A percentile compares a stretch with the other conserved stretches of the same genome.
Conservation (phyloP, 2,329 filamentous ascomycete genomes). For the Neoscytalidium dimidiatum region DNA sequence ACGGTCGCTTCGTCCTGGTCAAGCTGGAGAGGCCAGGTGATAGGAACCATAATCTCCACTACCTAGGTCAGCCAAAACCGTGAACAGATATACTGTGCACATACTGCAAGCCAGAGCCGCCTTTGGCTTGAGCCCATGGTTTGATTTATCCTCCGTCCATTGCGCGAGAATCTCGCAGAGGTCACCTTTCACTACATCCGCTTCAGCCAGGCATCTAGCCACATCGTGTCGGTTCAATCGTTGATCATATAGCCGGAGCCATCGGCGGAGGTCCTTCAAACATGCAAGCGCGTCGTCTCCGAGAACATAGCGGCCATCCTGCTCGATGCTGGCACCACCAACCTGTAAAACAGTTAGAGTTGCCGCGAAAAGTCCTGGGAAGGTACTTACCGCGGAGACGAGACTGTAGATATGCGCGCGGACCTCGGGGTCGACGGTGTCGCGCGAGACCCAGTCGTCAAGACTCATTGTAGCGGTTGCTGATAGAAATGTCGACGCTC, state of each 20-base stretch:
- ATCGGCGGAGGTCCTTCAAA: constrained; percentile 89
- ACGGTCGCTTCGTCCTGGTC: constrained; percentile 79
- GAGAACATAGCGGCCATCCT: constrained; percentile 80
- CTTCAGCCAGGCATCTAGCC: constrained; percentile 85
- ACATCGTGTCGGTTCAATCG: constrained; percentile 94
- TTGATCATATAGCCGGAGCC: constrained; percentile 92
- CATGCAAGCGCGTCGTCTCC: constrained; percentile 93
- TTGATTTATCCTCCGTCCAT: constrained; percentile 74
- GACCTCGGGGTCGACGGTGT: constrained; percentile 80
- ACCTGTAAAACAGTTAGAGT: constrained; percentile 58
- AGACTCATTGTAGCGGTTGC: constrained; percentile 25
- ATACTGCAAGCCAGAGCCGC: constrained; percentile 76
- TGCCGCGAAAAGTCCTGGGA: not conserved
- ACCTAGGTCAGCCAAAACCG: constrained; percentile 25
- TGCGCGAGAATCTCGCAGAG: constrained; percentile 83
- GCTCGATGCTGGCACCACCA: constrained; percentile 77
- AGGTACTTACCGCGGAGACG: constrained; percentile 75
- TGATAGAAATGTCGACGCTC: not conserved
- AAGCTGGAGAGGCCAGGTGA: constrained; percentile 91
- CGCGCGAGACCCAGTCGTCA: constrained; percentile 47
- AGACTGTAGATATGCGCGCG: constrained; percentile 92
- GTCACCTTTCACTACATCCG: constrained; percentile 88
- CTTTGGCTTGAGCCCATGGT: constrained; percentile 75
- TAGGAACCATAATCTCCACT: constrained; percentile 84
- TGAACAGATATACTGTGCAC: constrained; percentile 22